A percentile compares a stretch with the other conserved stretches of the same genome.
These are phyloP conservation scores for Crucibulum laeve DNA, from an alignment of 768 basidiomycete genomes.

Conservation along the genomic window DNA sequence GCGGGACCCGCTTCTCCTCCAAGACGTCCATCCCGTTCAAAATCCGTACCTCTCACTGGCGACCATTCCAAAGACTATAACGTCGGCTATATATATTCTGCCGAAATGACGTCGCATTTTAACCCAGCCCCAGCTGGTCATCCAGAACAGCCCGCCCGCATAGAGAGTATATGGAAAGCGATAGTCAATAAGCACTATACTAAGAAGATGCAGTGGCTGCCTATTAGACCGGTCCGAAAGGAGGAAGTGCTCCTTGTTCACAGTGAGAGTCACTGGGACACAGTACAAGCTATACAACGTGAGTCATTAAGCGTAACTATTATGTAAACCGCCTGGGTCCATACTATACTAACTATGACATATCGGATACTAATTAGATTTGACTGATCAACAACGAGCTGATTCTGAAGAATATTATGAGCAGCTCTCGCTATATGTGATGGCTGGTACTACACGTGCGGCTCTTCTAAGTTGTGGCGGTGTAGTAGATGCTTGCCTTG, in stretches of 20 bases:
- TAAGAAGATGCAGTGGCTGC: conserved; percentile 71
- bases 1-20: background rate
- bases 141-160: conserved; percentile 81
- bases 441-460: conserved; percentile 76
- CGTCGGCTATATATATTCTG: conserved; percentile 85
- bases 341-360: conserved; percentile 1
- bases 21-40: conserved; percentile 28
- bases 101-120: conserved; percentile 83
- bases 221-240: conserved; percentile 67
- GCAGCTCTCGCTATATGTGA: conserved; percentile 88
- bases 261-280: conserved; percentile 88
- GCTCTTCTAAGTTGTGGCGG: conserved; percentile 92
- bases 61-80: conserved; percentile 31
- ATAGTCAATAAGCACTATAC: conserved; percentile 59
- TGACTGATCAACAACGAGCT: conserved; percentile 70
- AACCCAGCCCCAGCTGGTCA: conserved; percentile 50
- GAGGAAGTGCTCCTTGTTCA: conserved; percentile 89
- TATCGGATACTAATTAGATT: conserved; percentile 38
- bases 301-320: conserved; percentile 23
- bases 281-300: conserved; percentile 82
- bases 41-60: conserved; percentile 33
- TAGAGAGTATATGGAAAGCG: conserved; percentile 66
- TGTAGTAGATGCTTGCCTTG: conserved; percentile 84
- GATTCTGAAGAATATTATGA: conserved; percentile 85
- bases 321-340: conserved; percentile 4